These are phyloP conservation scores for Solioccasus polychromus DNA, from an alignment of 768 basidiomycete species.

Conservation along the genomic window DNA sequence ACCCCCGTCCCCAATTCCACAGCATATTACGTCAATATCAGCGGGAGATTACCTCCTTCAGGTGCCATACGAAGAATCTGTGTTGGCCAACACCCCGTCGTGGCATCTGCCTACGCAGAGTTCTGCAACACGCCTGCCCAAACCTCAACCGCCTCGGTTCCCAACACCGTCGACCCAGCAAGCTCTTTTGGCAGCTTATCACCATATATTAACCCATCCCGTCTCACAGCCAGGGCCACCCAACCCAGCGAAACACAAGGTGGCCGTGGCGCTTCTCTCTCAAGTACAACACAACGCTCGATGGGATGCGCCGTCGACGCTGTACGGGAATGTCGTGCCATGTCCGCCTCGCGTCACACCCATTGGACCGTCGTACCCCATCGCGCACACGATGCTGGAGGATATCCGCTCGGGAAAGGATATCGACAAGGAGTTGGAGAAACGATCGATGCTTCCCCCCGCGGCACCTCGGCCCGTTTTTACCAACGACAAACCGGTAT, in stretches of 20 bases:
- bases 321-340: constrained; percentile 58
- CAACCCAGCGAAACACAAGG: constrained; percentile 66
- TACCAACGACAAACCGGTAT: constrained; percentile 52
- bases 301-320: constrained; percentile 67
- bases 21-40: constrained; percentile 37
- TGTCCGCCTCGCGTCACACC: constrained; percentile 59
- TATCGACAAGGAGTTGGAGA: constrained; percentile 54
- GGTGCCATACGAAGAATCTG: constrained; percentile 72
- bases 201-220: constrained; percentile 74
- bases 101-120: constrained; percentile 62
- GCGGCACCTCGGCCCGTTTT: constrained; percentile 40
- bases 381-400: constrained; percentile 38
- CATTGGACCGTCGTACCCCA: constrained; percentile 66
- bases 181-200: constrained; percentile 66
- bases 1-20: constrained; percentile 42
- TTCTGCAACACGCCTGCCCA: constrained; percentile 23
- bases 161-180: constrained; percentile 59
- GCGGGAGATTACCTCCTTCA: constrained; percentile 70
- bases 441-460: constrained; percentile 30
- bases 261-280: constrained; percentile 67
- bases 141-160: constrained; percentile 27
- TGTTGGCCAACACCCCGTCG: constrained; percentile 59
- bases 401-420: constrained; percentile 39
- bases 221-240: constrained; percentile 47
- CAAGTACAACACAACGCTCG: constrained; percentile 55